phyloP scores from a whole-genome alignment of 495 filamentous ascomycete species.

The Patellaria atrata region DNA sequence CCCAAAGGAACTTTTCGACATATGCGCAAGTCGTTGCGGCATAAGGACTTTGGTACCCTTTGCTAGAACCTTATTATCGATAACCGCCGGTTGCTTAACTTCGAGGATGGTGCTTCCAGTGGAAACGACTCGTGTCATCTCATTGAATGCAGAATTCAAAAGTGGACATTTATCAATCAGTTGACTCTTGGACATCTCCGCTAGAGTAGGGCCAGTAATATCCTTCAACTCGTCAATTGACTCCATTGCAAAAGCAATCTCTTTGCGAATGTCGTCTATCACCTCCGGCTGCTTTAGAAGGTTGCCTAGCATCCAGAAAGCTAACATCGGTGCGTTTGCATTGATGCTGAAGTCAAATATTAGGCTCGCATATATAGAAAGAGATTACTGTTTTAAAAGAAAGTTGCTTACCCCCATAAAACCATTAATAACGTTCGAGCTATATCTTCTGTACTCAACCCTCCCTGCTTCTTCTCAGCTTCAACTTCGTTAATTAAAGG shows the following conservation, averaged over 20 bases:
- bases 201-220: no score
- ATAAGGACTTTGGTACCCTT: constrained; percentile 9
- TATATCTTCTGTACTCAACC: not conserved
- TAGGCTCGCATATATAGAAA: not conserved
- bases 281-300: constrained; percentile 13
- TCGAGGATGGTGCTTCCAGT: constrained; percentile 1
- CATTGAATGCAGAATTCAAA: constrained; percentile 6
- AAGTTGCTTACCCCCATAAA: constrained; percentile 1
- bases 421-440: not conserved
- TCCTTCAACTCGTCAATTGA: no score
- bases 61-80: constrained; percentile 7
- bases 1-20: constrained; percentile 6
- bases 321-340: constrained; percentile 21
- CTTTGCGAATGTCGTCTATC: constrained; percentile 5
- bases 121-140: constrained; percentile 5
- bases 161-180: constrained; percentile 14
- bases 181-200: no score
- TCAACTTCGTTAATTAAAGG: constrained; percentile 11
- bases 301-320: constrained; percentile 22
- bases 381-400: not conserved
- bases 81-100: constrained; percentile 2
- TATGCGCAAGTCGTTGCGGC: constrained; percentile 5
- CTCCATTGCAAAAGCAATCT: constrained; percentile 11
- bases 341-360: constrained; percentile 14
- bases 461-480: constrained; percentile 1